phyloP scores from a whole-genome alignment of 257 asterid genomes.

The Ehretia macrophylla region DNA sequence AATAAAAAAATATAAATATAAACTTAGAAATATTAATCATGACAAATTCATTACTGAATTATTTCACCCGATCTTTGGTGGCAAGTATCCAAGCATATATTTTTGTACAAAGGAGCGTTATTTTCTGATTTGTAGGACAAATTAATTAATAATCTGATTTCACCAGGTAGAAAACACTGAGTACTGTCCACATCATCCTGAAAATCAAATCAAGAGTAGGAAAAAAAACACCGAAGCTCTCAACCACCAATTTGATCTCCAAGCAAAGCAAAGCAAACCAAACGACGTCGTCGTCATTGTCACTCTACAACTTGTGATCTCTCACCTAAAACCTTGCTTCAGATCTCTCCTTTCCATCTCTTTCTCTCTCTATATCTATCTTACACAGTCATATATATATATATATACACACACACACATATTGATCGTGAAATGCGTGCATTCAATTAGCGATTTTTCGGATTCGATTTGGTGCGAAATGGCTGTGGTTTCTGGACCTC shows the following conservation, averaged over 20 bases:
- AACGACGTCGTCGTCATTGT: slow-evolving; percentile 55
- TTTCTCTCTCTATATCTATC: slow-evolving; percentile 7
- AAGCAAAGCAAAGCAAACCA: slow-evolving; percentile 39
- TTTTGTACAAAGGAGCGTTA: no score
- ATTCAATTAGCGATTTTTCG: slow-evolving; percentile 8
- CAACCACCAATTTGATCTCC: slow-evolving; percentile 9
- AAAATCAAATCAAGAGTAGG: neutral
- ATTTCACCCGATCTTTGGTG: no score
- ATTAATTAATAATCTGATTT: no score
- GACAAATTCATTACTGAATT: no score
- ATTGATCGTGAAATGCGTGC: neutral
- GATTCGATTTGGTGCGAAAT: slow-evolving; percentile 20
- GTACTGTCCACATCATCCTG: neutral
- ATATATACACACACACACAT: neutral
- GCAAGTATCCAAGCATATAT: no score
- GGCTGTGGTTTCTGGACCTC: slow-evolving; percentile 67
- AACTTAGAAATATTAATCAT: no score
- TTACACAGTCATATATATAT: neutral
- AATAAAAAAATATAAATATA: no score
- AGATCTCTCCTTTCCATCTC: slow-evolving; percentile 41
- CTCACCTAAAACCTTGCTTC: slow-evolving; percentile 31
- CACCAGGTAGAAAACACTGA: no score
- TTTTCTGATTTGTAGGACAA: no score
- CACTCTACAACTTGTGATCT: slow-evolving; percentile 9
- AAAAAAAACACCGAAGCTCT: slow-evolving; percentile 4